Percentiles rank a stretch among this genome's conserved stretches.
Evolutionary conservation across 208 protist genomes (phyloP).

Genomic region (Trypanosoma congolense): DNA sequence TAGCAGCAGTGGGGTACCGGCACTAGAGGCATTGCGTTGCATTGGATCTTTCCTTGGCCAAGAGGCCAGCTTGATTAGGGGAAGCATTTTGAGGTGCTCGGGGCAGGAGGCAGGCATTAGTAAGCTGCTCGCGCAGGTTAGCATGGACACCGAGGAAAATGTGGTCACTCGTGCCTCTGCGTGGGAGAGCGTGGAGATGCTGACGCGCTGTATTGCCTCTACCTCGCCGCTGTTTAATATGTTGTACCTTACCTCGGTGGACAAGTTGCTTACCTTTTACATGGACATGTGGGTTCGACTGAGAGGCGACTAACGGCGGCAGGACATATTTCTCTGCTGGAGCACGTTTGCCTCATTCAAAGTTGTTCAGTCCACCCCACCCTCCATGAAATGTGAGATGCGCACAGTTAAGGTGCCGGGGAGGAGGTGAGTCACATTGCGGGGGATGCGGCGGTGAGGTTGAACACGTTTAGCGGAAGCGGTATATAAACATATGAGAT

Average conservation of each 20-base stretch:
- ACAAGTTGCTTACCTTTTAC: conserved; percentile 78
- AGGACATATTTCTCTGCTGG: too few species aligned
- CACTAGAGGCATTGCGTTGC: conserved; percentile 36
- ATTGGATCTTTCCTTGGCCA: conserved; percentile 32
- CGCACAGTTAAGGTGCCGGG: too few species aligned
- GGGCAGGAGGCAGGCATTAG: conserved; percentile 41
- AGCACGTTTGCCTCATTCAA: too few species aligned
- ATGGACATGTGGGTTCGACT: conserved; percentile 75
- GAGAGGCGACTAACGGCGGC: conserved; percentile 6
- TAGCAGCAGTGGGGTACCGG: conserved; percentile 26
- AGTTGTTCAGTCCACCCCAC: too few species aligned
- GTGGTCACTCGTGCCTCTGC: conserved; percentile 25
- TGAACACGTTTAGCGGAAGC: too few species aligned
- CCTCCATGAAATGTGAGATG: too few species aligned
- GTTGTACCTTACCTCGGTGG: conserved; percentile 56
- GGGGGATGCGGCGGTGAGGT: too few species aligned
- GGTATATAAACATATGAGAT: too few species aligned
- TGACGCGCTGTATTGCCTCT: conserved; percentile 28
- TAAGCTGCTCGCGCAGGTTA: conserved; percentile 23
- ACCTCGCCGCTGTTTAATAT: conserved; percentile 59
- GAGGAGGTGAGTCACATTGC: too few species aligned
- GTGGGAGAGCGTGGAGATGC: conserved; percentile 53
- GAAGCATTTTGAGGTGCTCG: conserved; percentile 32
- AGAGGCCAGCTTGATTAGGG: conserved; percentile 33
- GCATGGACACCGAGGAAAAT: conserved; percentile 11